Conservation (phyloP, 31 red algal species). For the Endocladia muricata region DNA sequence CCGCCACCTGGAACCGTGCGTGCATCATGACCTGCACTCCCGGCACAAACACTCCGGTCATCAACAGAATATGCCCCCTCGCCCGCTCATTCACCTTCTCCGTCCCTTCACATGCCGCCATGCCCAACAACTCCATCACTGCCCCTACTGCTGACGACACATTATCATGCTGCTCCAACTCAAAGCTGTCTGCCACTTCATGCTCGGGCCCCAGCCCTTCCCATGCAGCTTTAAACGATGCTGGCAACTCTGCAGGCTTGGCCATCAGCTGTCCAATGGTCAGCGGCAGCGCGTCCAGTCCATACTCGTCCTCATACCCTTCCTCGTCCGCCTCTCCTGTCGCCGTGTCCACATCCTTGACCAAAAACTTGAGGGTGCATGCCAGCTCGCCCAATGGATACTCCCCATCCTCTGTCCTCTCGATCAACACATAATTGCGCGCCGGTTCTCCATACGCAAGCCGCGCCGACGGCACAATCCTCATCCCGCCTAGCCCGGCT, state of each 20-base stretch:
- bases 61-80: conserved; percentile 70
- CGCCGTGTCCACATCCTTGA: conserved; percentile 65
- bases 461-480: conserved; percentile 26
- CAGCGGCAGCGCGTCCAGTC: conserved; percentile 76
- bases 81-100: conserved; percentile 66
- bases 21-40: conserved; percentile 61
- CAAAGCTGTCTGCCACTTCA: conserved; percentile 80
- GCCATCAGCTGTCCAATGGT: conserved; percentile 75
- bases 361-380: conserved; percentile 65
- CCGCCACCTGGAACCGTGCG: conserved; percentile 38
- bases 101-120: conserved; percentile 81
- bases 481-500: conserved; percentile 44
- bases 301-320: conserved; percentile 87
- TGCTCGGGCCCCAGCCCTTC: conserved; percentile 72
- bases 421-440: conserved; percentile 48
- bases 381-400: conserved; percentile 62
- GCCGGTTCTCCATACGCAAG: conserved; percentile 50
- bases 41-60: conserved; percentile 85
- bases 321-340: conserved; percentile 80
- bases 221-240: conserved; percentile 78
- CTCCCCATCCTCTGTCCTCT: conserved; percentile 43
- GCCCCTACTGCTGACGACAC: conserved; percentile 77
- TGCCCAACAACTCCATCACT: conserved; percentile 77
- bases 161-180: conserved; percentile 74
- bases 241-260: conserved; percentile 50